Base-by-base conservation (phyloP, 352 stramenopile species). In the Phytophthora crassamura region DNA sequence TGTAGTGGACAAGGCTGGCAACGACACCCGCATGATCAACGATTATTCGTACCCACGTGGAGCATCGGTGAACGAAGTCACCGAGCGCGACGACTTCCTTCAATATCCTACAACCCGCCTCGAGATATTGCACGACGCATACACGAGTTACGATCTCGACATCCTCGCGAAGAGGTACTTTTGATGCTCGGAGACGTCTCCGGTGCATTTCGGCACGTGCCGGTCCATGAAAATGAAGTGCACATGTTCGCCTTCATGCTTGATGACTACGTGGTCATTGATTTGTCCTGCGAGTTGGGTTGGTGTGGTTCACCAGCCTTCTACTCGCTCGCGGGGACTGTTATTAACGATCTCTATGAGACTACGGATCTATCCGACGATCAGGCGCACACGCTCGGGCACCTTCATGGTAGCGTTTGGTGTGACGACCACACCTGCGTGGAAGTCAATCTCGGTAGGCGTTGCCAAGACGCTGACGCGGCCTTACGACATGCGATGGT, bases 151-250 rank as follows among this genome's bases (percentile, higher is more conserved):
- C 33, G 42, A 2, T 28, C 30, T 0, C 1, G 36, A 9, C 41
- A 69, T 34, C 30, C 61, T 4, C 1, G 59, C 18, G 50, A 10
- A 8, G 38, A 43, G 10, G 38, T 75, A 1, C 8, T 52, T 4
- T 30, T 74, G 4, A 64, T 78, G 43, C 32, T 67, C 7, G 65
- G 69, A 45, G 69, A 74, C 53, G 62, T 70, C 12, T 53, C 55
- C 12, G 60, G 68, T 6, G 72, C 64, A 2, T 80, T 80, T 18
- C 45, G 69, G 12, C 58, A 75, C 69, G 55, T 75, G 22, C 52
- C 64, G 10, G 18, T 72, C 0, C 16, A 63, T 32, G 51, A 55
- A 5, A 30, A 72, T 4, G 15, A 15, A 0, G 66, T 68, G 0
- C 58, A 73, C 42, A 64, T 63, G 34, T 69, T 78, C 16, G 50